Percentiles rank a stretch among this genome's conserved stretches.
Evolutionary conservation across 2,329 filamentous ascomycete species (phyloP).

Genomic region (Diaporthe sp.): DNA sequence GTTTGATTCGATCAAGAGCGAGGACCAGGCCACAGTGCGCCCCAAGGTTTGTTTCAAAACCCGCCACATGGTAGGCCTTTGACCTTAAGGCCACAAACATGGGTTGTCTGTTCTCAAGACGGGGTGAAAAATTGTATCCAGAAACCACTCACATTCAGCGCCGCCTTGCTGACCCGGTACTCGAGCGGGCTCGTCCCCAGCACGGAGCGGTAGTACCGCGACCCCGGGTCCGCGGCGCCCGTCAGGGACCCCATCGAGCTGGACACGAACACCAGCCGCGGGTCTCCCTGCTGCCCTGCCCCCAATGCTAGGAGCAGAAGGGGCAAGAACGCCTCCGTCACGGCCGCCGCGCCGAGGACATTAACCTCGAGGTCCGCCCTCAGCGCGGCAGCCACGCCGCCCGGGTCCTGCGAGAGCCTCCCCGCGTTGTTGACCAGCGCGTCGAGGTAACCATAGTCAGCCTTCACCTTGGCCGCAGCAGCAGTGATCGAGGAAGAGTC

Average conservation of each 20-base stretch:
- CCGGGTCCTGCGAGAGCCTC: conserved; percentile 3
- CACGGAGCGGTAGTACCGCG: conserved; percentile 37
- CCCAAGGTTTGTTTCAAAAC: no score
- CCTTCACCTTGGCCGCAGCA: conserved; percentile 38
- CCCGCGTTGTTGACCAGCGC: conserved; percentile 50
- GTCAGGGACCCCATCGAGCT: conserved; percentile 43
- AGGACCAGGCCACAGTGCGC: no score
- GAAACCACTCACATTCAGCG: no score
- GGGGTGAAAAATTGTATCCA: no score
- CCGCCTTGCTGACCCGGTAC: conserved; percentile 46
- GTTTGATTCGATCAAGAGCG: no score
- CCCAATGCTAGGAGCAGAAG: not conserved
- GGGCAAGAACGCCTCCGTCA: conserved; percentile 32
- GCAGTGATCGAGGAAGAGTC: conserved; percentile 40
- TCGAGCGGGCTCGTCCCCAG: conserved; percentile 35
- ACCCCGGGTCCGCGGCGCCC: conserved; percentile 39
- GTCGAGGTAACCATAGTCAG: conserved; percentile 40
- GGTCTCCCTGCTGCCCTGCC: not conserved
- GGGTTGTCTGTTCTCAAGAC: no score
- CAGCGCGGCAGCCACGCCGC: conserved; percentile 14
- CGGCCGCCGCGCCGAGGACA: conserved; percentile 15
- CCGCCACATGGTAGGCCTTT: no score
- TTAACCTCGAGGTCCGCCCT: conserved; percentile 28
- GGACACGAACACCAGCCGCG: conserved; percentile 39
- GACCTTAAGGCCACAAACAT: no score